phyloP scores from a whole-genome alignment of 768 basidiomycete genomes.

The Pholiota microspora region DNA sequence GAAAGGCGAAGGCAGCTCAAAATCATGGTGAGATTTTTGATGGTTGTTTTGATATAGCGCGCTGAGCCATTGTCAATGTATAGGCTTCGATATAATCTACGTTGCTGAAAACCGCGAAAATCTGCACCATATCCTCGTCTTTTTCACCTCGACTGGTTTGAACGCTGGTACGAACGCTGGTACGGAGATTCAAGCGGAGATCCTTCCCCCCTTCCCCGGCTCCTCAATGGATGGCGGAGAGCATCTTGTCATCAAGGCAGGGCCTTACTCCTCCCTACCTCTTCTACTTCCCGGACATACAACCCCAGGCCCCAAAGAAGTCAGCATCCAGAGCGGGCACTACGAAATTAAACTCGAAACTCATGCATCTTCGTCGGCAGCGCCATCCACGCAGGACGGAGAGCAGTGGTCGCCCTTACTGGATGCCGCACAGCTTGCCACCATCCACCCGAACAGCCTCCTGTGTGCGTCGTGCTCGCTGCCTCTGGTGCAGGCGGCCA shows the following conservation, averaged over 20 bases:
- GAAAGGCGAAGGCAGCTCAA: constrained; percentile 17
- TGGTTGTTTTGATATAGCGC: background rate
- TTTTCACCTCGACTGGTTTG: constrained; percentile 56
- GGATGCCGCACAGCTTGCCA: constrained; percentile 64
- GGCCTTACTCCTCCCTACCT: constrained; percentile 53
- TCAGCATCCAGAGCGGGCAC: constrained; percentile 54
- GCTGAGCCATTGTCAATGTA: constrained; percentile 9
- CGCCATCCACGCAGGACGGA: constrained; percentile 17
- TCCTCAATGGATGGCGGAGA: constrained; percentile 37
- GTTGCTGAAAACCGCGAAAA: constrained; percentile 84
- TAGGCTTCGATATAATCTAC: constrained; percentile 46
- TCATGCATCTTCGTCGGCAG: constrained; percentile 14
- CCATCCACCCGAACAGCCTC: constrained; percentile 60
- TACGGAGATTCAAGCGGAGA: constrained; percentile 63
- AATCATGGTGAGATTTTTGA: constrained; percentile 15
- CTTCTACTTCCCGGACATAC: constrained; percentile 57
- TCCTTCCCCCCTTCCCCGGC: constrained; percentile 47
- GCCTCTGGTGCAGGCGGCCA: constrained; percentile 61
- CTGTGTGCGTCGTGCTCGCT: constrained; percentile 79
- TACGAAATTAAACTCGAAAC: constrained; percentile 72
- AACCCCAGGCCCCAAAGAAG: constrained; percentile 57
- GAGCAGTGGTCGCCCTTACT: constrained; percentile 49
- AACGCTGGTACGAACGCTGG: constrained; percentile 45
- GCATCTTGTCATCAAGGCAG: constrained; percentile 61
- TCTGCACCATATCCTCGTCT: constrained; percentile 75